Base-by-base conservation (phyloP, 257 asterid genomes). In the Solanum sitiens region DNA sequence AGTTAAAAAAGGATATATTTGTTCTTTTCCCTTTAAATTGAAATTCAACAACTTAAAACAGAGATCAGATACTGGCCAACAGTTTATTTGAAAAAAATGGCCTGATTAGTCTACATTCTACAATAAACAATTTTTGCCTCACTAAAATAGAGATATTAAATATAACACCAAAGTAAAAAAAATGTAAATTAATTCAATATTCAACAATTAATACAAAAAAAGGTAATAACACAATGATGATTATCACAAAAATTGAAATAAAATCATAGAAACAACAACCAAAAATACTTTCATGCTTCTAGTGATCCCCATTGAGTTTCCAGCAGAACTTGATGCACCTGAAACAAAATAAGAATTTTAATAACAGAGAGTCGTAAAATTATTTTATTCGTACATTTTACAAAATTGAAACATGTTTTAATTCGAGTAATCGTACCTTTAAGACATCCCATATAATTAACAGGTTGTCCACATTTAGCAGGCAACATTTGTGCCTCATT, bases 391-490 rank as follows among this genome's bases (percentile, higher is more conserved):
- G n/a, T 56, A 56, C 18, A 56, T 65, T 11, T 68, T 27, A 27
- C 30, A 68, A 5, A 7, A 12, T 68, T 27, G 20, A 68, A 25
- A 18, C 37, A 18, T 70, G 40, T 4, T 70, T 3, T 70, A 70
- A 30, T 30, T 50, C 4, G 16, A 45, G 12, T 7, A 4, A 68
- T 37, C 75, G 11, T 87, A 91, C 98, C 99, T 53, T 91, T 91
- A 47, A 96, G 89, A 88, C 98, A 96, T 18, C 98, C 98, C n/a
- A 95, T 86, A 11, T 95, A 98, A 83, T 96, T 95, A 61, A 96
- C 92, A 85, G 83, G 98, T 13, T 93, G 94, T 11, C 98, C 99
- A 8, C 99, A 96, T 56, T 96, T 89, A 32, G 93, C 98, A 0
- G 98, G 99, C 85, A 96, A 86, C 16, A 94, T 93, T 30, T 95